These are phyloP conservation scores for Rutstroemia sydowiana DNA, from an alignment of 2,329 filamentous ascomycete genomes.

Conservation along the genomic window DNA sequence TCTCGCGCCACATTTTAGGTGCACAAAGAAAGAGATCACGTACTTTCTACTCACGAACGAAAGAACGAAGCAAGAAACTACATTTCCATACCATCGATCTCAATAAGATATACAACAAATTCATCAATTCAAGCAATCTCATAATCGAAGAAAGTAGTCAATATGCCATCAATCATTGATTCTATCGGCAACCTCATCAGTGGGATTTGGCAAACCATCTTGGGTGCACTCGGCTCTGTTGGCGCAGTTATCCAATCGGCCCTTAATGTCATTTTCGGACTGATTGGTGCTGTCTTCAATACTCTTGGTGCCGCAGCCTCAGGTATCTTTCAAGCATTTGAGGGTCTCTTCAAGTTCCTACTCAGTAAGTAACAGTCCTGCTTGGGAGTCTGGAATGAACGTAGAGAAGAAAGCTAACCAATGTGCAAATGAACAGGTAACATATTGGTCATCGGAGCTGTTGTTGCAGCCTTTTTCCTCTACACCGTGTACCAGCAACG, in stretches of 20 bases:
- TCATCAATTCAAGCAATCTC: neutral
- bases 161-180: slow-evolving; percentile 26
- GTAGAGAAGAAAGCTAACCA: neutral
- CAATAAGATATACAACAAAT: neutral
- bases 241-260: slow-evolving; percentile 25
- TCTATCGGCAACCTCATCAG: slow-evolving; percentile 20
- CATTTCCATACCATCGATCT: neutral
- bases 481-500: slow-evolving; percentile 23
- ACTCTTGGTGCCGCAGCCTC: slow-evolving; percentile 20
- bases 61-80: too few relatives aligned
- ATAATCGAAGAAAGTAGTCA: slow-evolving; percentile 4
- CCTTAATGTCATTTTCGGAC: slow-evolving; percentile 19
- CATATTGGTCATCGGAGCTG: slow-evolving; percentile 22
- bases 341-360: slow-evolving; percentile 27
- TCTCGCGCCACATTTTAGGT: neutral
- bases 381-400: neutral
- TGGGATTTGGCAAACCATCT: slow-evolving; percentile 24
- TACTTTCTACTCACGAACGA: neutral
- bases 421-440: slow-evolving; percentile 18
- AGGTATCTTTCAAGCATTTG: slow-evolving; percentile 25
- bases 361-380: slow-evolving; percentile 20
- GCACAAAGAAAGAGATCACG: neutral
- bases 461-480: slow-evolving; percentile 17
- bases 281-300: slow-evolving; percentile 19
- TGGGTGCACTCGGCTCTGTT: slow-evolving; percentile 21